Percentiles rank a stretch among this genome's conserved stretches.
These are phyloP conservation scores for Phytophthora podocarpi DNA, from an alignment of 352 stramenopile species.

Conservation along the genomic window DNA sequence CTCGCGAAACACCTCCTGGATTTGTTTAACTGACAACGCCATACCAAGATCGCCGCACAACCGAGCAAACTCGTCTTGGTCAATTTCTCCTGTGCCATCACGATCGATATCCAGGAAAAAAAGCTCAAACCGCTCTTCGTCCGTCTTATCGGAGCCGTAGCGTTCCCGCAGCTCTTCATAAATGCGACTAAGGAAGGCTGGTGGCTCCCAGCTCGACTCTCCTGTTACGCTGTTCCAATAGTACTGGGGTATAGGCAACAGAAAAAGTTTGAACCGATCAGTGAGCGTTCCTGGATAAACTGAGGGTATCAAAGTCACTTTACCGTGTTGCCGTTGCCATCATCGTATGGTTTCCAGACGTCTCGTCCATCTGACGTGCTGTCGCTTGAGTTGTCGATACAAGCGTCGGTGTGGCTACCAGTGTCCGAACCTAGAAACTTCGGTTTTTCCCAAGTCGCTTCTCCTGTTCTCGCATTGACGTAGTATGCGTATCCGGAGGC, in stretches of 20 bases:
- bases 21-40: conserved; percentile 60
- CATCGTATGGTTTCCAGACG: conserved; percentile 60
- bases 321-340: conserved; percentile 69
- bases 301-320: not conserved
- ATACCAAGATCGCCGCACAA: conserved; percentile 75
- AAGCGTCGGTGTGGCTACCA: not conserved
- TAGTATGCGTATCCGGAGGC: conserved; percentile 57
- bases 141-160: conserved; percentile 53
- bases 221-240: conserved; percentile 75
- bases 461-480: conserved; percentile 66
- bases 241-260: conserved; percentile 53
- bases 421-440: conserved; percentile 17
- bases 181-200: conserved; percentile 55
- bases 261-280: not conserved
- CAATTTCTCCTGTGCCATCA: conserved; percentile 63
- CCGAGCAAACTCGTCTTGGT: conserved; percentile 65
- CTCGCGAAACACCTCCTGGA: conserved; percentile 58
- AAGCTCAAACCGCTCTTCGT: conserved; percentile 66
- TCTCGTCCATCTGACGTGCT: conserved; percentile 22
- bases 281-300: not conserved
- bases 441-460: conserved; percentile 61
- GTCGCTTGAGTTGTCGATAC: conserved; percentile 10
- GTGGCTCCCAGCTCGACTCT: conserved; percentile 69
- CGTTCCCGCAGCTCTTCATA: conserved; percentile 57
- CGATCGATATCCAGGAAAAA: conserved; percentile 72